These are phyloP conservation scores for Lathyrus aphaca DNA, from an alignment of 306 rosid species.

Conservation along the genomic window DNA sequence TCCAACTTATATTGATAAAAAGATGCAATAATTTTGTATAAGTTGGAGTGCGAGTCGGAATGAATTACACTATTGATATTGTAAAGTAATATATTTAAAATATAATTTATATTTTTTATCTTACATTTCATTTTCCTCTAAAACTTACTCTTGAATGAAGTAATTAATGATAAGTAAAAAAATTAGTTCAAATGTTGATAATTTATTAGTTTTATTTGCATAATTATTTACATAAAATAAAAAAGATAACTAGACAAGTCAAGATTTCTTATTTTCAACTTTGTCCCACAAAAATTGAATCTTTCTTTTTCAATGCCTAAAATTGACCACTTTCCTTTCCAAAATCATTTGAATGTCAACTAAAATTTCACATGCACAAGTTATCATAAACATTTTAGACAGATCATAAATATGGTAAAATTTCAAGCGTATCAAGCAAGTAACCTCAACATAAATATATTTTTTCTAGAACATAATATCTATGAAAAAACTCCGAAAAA, in stretches of 20 bases:
- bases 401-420: not conserved
- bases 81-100: not conserved
- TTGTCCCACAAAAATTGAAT: not conserved
- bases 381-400: slow-evolving; percentile 5
- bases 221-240: not conserved
- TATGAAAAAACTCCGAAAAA: too few species aligned
- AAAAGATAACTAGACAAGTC: not conserved
- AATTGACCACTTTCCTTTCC: not conserved
- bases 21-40: too few species aligned
- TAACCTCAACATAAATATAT: not conserved
- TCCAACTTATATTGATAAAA: too few species aligned
- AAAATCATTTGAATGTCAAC: slow-evolving; percentile 2
- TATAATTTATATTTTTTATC: not conserved
- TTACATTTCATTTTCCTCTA: not conserved
- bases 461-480: too few species aligned
- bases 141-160: not conserved
- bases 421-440: not conserved
- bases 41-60: too few species aligned
- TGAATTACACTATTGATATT: too few species aligned
- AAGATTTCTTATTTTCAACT: not conserved
- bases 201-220: not conserved
- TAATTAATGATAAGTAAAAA: not conserved
- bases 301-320: not conserved
- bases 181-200: not conserved
- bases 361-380: not conserved